These are phyloP conservation scores for Epichloe scottii DNA, from an alignment of 2,329 filamentous ascomycete species.

Conservation along the genomic window DNA sequence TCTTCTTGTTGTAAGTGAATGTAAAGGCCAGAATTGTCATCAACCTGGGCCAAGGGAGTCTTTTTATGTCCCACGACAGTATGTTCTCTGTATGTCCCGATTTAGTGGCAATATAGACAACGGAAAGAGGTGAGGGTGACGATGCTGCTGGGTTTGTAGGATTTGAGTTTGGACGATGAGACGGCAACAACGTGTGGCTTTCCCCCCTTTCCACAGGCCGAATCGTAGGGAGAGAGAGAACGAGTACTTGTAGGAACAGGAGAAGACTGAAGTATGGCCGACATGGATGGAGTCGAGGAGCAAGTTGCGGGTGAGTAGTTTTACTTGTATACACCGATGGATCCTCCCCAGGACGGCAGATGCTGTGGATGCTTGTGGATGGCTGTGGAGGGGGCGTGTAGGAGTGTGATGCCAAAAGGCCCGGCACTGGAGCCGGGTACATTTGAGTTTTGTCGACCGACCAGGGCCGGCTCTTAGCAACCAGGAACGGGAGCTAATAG, in stretches of 20 bases:
- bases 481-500: conserved; percentile 25
- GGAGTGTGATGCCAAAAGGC: conserved; percentile 33
- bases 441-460: conserved; percentile 14
- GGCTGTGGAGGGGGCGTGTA: conserved; percentile 28
- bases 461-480: conserved; percentile 21
- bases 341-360: conserved; percentile 28
- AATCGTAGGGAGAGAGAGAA: not conserved
- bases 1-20: not conserved
- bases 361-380: conserved; percentile 16
- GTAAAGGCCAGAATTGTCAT: not conserved
- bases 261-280: conserved; percentile 3
- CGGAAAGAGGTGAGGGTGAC: not conserved
- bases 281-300: conserved; percentile 8
- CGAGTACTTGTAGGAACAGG: conserved; percentile 2
- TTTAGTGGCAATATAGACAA: not conserved
- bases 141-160: not conserved
- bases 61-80: not conserved
- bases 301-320: conserved; percentile 30
- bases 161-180: not conserved
- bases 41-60: not conserved
- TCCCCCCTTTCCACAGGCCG: conserved; percentile 4
- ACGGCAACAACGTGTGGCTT: conserved; percentile 1
- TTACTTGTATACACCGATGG: conserved; percentile 30
- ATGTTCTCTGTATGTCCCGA: not conserved
- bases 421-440: conserved; percentile 34